These are phyloP conservation scores for Hibiscus syriacus DNA, from an alignment of 345 rosid species.

Conservation along the genomic window DNA sequence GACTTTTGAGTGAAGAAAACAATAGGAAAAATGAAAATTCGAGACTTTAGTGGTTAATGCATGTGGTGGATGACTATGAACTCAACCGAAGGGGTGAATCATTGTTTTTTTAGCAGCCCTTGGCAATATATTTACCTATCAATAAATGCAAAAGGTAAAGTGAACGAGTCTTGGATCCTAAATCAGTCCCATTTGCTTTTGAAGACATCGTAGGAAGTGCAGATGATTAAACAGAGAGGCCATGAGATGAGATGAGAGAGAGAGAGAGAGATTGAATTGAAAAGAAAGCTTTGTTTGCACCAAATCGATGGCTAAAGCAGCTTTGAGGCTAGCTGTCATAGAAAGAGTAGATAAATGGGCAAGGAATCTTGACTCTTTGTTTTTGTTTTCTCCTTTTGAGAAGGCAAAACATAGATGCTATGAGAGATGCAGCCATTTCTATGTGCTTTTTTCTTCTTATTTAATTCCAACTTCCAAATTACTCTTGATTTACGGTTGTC, in stretches of 20 bases:
- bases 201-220: slow-evolving; percentile 12
- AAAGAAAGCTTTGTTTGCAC: slow-evolving; percentile 5
- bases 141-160: slow-evolving; percentile 13
- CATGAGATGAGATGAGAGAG: background rate
- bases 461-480: background rate
- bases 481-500: background rate
- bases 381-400: slow-evolving; percentile 6
- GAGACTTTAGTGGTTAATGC: background rate
- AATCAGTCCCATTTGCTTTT: slow-evolving; percentile 13
- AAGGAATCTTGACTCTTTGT: slow-evolving; percentile 49
- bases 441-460: background rate
- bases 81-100: background rate
- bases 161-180: slow-evolving; percentile 8
- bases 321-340: slow-evolving; percentile 30
- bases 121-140: background rate
- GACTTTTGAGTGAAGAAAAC: background rate
- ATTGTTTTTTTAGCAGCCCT: background rate
- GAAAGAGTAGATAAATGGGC: slow-evolving; percentile 33
- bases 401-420: slow-evolving; percentile 31
- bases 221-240: background rate
- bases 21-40: background rate
- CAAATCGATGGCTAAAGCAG: slow-evolving; percentile 21
- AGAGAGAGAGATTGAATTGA: background rate
- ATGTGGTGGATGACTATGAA: background rate
- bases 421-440: slow-evolving; percentile 16